A percentile compares a stretch with the other conserved stretches of the same genome.
phyloP scores from a whole-genome alignment of 2,329 filamentous ascomycete genomes.

The Alternaria brassicicola region DNA sequence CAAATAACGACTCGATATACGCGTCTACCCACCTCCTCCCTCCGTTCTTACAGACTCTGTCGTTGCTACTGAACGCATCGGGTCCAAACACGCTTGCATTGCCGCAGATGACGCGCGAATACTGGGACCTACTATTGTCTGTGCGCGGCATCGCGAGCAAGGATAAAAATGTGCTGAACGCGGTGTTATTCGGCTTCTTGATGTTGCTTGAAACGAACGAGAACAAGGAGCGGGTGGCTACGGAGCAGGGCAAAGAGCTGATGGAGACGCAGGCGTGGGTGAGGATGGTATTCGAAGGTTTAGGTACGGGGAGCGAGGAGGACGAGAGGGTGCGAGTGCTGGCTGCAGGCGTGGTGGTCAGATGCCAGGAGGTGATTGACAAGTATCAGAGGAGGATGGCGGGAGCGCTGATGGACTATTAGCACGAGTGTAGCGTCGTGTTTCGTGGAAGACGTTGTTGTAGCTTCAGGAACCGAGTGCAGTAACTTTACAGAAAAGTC shows the following conservation, averaged over 20 bases:
- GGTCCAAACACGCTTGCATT: conserved; percentile 79
- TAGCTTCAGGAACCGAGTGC: background rate
- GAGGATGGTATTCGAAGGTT: conserved; percentile 70
- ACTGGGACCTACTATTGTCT: conserved; percentile 80
- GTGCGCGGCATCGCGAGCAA: conserved; percentile 61
- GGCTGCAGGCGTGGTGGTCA: conserved; percentile 77
- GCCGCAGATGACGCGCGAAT: conserved; percentile 79
- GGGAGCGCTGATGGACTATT: conserved; percentile 65
- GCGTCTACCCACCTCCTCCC: conserved; percentile 77
- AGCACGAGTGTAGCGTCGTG: background rate
- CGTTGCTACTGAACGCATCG: conserved; percentile 79
- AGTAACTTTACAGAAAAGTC: background rate
- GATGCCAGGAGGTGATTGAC: conserved; percentile 79
- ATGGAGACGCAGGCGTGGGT: conserved; percentile 91
- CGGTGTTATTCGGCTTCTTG: conserved; percentile 78
- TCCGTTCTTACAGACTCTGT: conserved; percentile 84
- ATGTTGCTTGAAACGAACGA: conserved; percentile 83
- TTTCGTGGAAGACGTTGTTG: background rate
- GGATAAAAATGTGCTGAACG: conserved; percentile 71
- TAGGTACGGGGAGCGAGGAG: conserved; percentile 59
- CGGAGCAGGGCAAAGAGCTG: conserved; percentile 74
- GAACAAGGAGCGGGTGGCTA: conserved; percentile 73
- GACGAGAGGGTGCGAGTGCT: conserved; percentile 81
- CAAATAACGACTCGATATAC: conserved; percentile 62
- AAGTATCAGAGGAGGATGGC: conserved; percentile 78